Evolutionary conservation across 2,329 filamentous ascomycete species (phyloP).

Genomic region (Colletotrichum tamarilloi): DNA sequence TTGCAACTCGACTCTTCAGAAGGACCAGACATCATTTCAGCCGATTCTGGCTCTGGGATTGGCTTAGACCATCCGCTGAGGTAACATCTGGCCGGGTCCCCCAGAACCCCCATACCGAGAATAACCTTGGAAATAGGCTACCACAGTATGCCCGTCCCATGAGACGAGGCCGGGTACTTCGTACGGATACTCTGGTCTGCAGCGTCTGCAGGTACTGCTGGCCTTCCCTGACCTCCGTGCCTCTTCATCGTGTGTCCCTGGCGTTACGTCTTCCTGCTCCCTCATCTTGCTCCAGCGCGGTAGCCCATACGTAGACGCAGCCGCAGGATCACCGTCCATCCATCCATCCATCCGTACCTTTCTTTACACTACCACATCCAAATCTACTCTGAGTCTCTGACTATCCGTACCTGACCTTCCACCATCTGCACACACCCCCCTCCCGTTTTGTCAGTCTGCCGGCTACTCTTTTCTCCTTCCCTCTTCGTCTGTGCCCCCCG

Average conservation of each 20-base stretch:
- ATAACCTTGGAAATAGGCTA: not conserved
- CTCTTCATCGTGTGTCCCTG: not conserved
- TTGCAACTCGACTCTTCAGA: not conserved
- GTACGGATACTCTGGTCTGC: too few relatives aligned
- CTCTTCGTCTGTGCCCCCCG: slow-evolving; percentile 16
- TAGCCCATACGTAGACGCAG: slow-evolving; percentile 21
- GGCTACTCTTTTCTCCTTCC: slow-evolving; percentile 7
- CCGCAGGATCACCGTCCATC: not conserved
- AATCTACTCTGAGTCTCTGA: too few relatives aligned
- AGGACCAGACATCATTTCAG: not conserved
- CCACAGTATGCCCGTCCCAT: not conserved
- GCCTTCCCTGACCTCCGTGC: too few relatives aligned
- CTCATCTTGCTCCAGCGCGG: not conserved
- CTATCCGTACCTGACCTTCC: not conserved
- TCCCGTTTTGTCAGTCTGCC: slow-evolving; percentile 12
- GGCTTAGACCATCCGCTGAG: not conserved
- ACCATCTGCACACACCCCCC: not conserved
- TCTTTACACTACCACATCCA: not conserved
- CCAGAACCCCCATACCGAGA: not conserved
- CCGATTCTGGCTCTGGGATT: not conserved
- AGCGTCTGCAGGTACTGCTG: not conserved
- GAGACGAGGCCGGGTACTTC: not conserved
- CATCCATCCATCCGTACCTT: not conserved
- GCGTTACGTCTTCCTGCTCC: not conserved
- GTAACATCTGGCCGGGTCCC: slow-evolving; percentile 4